Conservation (phyloP, 2,329 filamentous ascomycete species). For the Aspergillus candidus region DNA sequence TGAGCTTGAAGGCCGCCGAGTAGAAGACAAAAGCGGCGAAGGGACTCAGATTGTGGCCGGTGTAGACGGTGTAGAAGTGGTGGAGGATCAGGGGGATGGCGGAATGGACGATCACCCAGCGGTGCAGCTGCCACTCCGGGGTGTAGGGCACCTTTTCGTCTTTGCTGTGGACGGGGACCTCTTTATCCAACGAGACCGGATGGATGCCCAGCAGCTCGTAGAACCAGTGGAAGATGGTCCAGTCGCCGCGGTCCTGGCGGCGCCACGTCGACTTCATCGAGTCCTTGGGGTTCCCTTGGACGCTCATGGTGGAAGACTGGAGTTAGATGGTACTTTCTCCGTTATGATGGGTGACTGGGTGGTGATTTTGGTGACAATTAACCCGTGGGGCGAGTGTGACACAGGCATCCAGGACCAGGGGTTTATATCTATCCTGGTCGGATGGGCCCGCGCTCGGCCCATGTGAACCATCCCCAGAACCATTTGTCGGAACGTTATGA, state of each 20-base stretch:
- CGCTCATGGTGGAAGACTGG: conserved; percentile 6
- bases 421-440: too few relatives aligned
- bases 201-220: conserved; percentile 28
- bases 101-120: conserved; percentile 38
- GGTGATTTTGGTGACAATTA: too few relatives aligned
- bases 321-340: too few relatives aligned
- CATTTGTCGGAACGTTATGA: too few relatives aligned
- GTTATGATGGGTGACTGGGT: too few relatives aligned
- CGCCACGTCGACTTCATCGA: conserved; percentile 42
- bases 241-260: conserved; percentile 18
- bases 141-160: conserved; percentile 39
- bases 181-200: conserved; percentile 21
- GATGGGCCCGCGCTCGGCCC: too few relatives aligned
- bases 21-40: conserved; percentile 35
- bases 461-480: too few relatives aligned
- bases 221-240: conserved; percentile 30
- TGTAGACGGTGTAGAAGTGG: conserved; percentile 27
- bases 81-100: conserved; percentile 35
- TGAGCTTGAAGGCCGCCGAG: conserved; percentile 34
- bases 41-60: conserved; percentile 25
- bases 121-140: conserved; percentile 30
- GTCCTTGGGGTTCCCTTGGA: conserved; percentile 23
- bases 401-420: too few relatives aligned
- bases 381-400: too few relatives aligned
- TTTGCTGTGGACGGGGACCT: conserved; percentile 37